Base-by-base conservation (phyloP, 2,329 filamentous ascomycete species). In the Fusarium multiceps region DNA sequence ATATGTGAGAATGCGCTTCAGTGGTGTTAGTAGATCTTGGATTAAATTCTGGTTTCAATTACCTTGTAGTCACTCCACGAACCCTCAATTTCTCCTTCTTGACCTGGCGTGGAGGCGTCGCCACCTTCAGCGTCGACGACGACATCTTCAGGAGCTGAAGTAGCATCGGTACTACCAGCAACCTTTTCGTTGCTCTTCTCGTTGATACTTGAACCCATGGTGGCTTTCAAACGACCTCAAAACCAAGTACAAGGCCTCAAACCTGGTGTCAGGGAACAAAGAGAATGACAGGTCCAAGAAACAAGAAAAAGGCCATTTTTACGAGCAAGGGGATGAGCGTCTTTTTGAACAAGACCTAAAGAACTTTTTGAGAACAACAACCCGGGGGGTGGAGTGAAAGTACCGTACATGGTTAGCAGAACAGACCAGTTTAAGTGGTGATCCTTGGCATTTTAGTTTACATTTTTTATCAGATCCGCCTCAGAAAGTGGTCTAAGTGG, bases 1-100 rank as follows among this genome's bases (percentile, higher is more conserved):
- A 64, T 75, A 76, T 27, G 67, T 67, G 37, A 80, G 75, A 27
- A 80, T 79, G 59, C 77, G 73, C 77, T 79, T 37, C 16, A 27
- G 10, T 3, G n/a, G 11, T n/a, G 54, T 75, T 30, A 75, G 66
- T 42, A 13, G n/a, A 28, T 0, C 12, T 18, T 25, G 3, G 7
- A 3, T 28, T 13, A 21, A 12, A 10, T 12, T 3, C 46, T 21
- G 4, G 11, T 16, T 7, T 13, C 3, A 20, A 34, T 61, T 42
- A 75, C 73, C 61, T 74, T 73, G 42, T 75, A 75, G 23, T 69
- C 71, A 16, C 51, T 47, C 69, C 69, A 72, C 2, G 69, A 72
- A 25, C 62, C 69, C 34, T 72, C 67, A 16, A 67, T 49, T 42
- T 70, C 66, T 32, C 37, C 58, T 18, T 70, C 69, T 21, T 68